These are phyloP conservation scores for Phytopythium chamaehyphon DNA, from an alignment of 352 stramenopile genomes.

Conservation along the genomic window DNA sequence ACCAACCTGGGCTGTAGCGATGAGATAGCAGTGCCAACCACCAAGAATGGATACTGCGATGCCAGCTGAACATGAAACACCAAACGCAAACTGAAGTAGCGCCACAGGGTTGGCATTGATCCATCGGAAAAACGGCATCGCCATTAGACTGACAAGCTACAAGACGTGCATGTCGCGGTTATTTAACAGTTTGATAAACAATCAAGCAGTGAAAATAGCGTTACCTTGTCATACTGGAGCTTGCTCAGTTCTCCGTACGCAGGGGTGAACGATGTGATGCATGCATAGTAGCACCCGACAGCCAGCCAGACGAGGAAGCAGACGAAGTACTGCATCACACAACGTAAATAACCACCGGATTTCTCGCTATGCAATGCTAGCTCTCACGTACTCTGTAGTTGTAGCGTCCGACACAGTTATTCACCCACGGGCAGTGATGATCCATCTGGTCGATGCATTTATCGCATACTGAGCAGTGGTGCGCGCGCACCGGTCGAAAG, in stretches of 20 bases:
- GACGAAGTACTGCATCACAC: slow-evolving; percentile 79
- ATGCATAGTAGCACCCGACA: slow-evolving; percentile 53
- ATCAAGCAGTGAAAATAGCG: too few relatives aligned
- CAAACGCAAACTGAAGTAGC: slow-evolving; percentile 66
- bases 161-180: not conserved
- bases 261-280: slow-evolving; percentile 45
- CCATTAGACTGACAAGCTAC: slow-evolving; percentile 26
- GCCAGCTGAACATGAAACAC: slow-evolving; percentile 54
- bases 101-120: slow-evolving; percentile 17
- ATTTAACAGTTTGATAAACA: too few relatives aligned
- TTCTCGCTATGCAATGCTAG: not conserved
- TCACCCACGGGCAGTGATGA: slow-evolving; percentile 97
- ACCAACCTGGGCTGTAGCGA: slow-evolving; percentile 69
- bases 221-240: slow-evolving; percentile 56
- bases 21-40: slow-evolving; percentile 68
- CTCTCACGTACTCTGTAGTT: slow-evolving; percentile 88
- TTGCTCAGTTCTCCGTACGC: slow-evolving; percentile 51
- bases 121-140: slow-evolving; percentile 10
- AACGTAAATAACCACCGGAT: too few relatives aligned
- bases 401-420: slow-evolving; percentile 96
- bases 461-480: slow-evolving; percentile 82
- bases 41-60: slow-evolving; percentile 60
- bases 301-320: slow-evolving; percentile 68
- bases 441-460: slow-evolving; percentile 95
- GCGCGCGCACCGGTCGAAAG: slow-evolving; percentile 43